Evolutionary conservation across 1,139 yeast species (phyloP).

Genomic region (Nematodospora anomalae): DNA sequence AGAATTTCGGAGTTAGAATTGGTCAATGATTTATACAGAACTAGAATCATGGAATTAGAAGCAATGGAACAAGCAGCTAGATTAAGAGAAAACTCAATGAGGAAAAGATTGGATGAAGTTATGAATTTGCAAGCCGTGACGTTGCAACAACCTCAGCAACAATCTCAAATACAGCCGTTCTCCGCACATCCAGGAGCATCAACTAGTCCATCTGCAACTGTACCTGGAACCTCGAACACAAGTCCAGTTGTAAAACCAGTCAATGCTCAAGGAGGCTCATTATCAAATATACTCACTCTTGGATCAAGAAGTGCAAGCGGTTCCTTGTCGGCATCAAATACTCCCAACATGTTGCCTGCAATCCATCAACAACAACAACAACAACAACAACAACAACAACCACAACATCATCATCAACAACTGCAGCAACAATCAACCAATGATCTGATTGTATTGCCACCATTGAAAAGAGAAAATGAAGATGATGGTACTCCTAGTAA

Average conservation of each 20-base stretch:
- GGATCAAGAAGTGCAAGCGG: background rate
- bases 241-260: constrained; percentile 1
- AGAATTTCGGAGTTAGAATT: constrained; percentile 87
- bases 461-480: constrained; percentile 28
- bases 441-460: constrained; percentile 18
- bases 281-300: background rate
- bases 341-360: background rate
- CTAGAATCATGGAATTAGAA: constrained; percentile 81
- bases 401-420: constrained; percentile 3
- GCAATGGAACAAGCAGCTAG: constrained; percentile 62
- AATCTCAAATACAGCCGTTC: background rate
- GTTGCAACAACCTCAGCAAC: constrained; percentile 5
- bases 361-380: constrained; percentile 1
- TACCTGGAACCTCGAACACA: background rate
- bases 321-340: background rate
- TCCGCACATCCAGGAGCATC: background rate
- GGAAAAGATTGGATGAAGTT: constrained; percentile 50
- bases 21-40: constrained; percentile 81
- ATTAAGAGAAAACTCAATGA: constrained; percentile 49
- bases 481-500: constrained; percentile 18
- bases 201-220: background rate
- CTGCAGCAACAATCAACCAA: constrained; percentile 1
- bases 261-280: background rate
- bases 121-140: constrained; percentile 20
- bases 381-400: constrained; percentile 6